Percentiles rank a stretch among this genome's conserved stretches.
Conservation (phyloP, 106 monocot genomes). For the Hemerocallis citrina region DNA sequence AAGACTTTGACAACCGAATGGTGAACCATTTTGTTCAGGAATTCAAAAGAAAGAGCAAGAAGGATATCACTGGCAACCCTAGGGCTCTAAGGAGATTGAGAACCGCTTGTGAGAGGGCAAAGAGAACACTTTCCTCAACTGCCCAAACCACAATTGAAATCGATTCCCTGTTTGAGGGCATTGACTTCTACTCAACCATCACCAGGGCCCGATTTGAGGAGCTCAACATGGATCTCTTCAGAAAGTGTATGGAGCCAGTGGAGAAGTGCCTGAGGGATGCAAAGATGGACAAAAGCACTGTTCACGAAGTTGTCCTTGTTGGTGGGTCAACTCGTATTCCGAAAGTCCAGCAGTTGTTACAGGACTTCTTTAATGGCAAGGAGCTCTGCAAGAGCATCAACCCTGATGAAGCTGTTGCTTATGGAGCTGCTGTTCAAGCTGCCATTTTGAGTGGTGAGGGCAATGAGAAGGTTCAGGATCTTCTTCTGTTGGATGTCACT, state of each 20-base stretch:
- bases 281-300: too few species aligned
- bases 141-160: slow-evolving; percentile 36
- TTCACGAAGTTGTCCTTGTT: too few species aligned
- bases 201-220: slow-evolving; percentile 32
- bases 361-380: slow-evolving; percentile 9
- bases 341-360: slow-evolving; percentile 2
- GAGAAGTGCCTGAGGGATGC: slow-evolving; percentile 42
- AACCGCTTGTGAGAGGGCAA: slow-evolving; percentile 32
- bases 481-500: too few species aligned
- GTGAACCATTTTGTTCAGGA: slow-evolving; percentile 39
- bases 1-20: slow-evolving; percentile 39
- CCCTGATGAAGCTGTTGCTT: slow-evolving; percentile 4
- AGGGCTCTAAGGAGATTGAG: slow-evolving; percentile 28
- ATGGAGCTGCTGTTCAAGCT: slow-evolving; percentile 4
- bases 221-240: slow-evolving; percentile 40
- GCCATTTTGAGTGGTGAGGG: too few species aligned
- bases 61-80: slow-evolving; percentile 31
- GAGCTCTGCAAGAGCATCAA: slow-evolving; percentile 10
- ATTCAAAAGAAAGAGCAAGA: slow-evolving; percentile 31
- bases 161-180: slow-evolving; percentile 26
- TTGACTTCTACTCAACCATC: slow-evolving; percentile 32
- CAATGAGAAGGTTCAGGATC: too few species aligned
- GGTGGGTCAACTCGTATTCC: slow-evolving; percentile 2
- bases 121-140: slow-evolving; percentile 30
- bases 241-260: slow-evolving; percentile 41